Base-by-base conservation (phyloP, 495 filamentous ascomycete species). In the Penicillium antarcticum region DNA sequence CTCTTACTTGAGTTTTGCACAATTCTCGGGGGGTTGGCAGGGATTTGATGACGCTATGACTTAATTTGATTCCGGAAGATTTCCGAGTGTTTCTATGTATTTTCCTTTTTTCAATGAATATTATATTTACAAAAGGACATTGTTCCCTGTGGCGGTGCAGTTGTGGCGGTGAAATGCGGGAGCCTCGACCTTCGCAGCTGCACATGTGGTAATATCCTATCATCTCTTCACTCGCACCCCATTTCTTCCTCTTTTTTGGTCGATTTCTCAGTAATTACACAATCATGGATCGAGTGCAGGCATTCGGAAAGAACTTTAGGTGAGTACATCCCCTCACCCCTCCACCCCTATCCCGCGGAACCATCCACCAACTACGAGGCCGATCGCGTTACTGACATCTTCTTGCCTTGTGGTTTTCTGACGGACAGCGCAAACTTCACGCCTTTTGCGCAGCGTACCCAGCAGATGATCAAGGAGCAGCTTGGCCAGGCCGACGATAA, bases 381-480 rank as follows among this genome's bases (percentile, higher is more conserved):
- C 39, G 40, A 21, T 54, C 45, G 17, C 38, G 47, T 49, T 42
- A 42, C 69, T 71, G 58, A 71, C 62, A 58, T 60, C 33, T 56
- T 57, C 46, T 64, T 53, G 36, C 51, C 24, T 59, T 34, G 57
- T 56, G 47, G 37, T 56, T 45, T 39, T 56, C 34, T 46, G 40
- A 32, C 35, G 45, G 43, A 46, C 56, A 87, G 83, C 61, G 76
- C 81, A 52, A 81, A 75, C 56, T 85, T 98, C 74, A 88, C 89
- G 55, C 94, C 94, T 21, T 96, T 95, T 62, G 89, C 91, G 57
- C 86, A 88, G 55, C 88, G 94, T 52, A 96, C 91, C 34, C 90
- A 95, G 71, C 94, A 98, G 75, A 91, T 89, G 77, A 87, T 96
- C 68, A 95, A 92, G 74, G 94, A 98, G 74, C 92, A 96, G 71